A percentile compares a stretch with the other conserved stretches of the same genome.
phyloP scores from a whole-genome alignment of 305 asterid species.

The Solanum aculeatissimum region DNA sequence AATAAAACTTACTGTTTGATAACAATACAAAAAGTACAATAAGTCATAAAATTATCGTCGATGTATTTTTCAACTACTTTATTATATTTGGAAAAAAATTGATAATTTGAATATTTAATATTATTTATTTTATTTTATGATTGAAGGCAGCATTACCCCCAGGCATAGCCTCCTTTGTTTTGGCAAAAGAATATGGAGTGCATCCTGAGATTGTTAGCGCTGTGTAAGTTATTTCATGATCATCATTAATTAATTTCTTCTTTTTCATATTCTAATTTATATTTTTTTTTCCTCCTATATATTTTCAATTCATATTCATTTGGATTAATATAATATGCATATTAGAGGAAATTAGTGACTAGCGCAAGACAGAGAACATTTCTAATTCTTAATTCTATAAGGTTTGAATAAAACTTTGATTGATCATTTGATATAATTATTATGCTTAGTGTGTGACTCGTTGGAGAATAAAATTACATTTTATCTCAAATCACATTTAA shows the following conservation, averaged over 20 bases:
- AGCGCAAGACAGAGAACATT: background rate
- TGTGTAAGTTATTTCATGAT: slow-evolving; percentile 32
- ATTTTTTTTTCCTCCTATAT: too few species aligned
- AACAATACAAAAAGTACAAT: too few species aligned
- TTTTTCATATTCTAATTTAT: too few species aligned
- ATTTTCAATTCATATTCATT: background rate
- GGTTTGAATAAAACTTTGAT: too few species aligned
- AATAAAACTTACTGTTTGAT: too few species aligned
- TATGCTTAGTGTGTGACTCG: too few species aligned
- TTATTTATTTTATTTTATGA: background rate
- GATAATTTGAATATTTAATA: too few species aligned
- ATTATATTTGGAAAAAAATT: background rate
- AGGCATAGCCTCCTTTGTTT: slow-evolving; percentile 42
- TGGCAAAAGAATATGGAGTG: slow-evolving; percentile 57
- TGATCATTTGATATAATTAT: too few species aligned
- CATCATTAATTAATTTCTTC: background rate
- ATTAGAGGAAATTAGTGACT: background rate
- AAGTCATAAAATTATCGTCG: background rate
- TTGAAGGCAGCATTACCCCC: slow-evolving; percentile 63
- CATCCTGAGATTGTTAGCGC: slow-evolving; percentile 52
- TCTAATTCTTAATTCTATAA: too few species aligned
- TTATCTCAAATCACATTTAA: too few species aligned
- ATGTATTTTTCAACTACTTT: background rate
- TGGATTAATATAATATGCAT: background rate
- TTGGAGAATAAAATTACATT: too few species aligned